These are phyloP conservation scores for Beta lomatogona DNA, from an alignment of 179 eudicot genomes.

Conservation along the genomic window DNA sequence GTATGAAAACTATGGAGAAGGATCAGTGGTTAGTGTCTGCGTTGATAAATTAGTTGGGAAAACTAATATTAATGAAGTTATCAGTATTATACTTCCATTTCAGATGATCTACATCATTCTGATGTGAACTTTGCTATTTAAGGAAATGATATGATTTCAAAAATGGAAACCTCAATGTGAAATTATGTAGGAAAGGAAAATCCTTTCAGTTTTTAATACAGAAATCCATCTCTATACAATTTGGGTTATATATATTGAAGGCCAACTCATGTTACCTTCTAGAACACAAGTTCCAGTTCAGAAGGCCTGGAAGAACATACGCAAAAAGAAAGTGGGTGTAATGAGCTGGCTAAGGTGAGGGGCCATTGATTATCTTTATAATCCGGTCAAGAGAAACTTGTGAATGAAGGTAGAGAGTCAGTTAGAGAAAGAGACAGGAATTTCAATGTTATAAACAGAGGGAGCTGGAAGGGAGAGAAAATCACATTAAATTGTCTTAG, in stretches of 20 bases:
- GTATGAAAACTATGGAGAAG: not conserved
- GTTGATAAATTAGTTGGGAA: not conserved
- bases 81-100: not conserved
- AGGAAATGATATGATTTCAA: not conserved
- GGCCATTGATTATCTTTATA: too few relatives aligned
- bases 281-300: not conserved
- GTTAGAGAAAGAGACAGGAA: too few relatives aligned
- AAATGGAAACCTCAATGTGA: not conserved
- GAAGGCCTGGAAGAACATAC: not conserved
- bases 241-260: not conserved
- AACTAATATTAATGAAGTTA: not conserved
- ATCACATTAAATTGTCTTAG: too few relatives aligned
- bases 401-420: too few relatives aligned
- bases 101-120: not conserved
- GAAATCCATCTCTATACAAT: constrained; percentile 6
- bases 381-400: too few relatives aligned
- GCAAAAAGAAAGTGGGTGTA: not conserved
- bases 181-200: not conserved
- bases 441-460: too few relatives aligned
- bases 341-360: too few relatives aligned
- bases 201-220: not conserved
- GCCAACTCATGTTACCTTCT: constrained; percentile 3
- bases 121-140: not conserved
- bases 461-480: too few relatives aligned
- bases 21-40: not conserved